Conservation (phyloP, 148 eudicot species). For the Heliamphora exappendiculata region DNA sequence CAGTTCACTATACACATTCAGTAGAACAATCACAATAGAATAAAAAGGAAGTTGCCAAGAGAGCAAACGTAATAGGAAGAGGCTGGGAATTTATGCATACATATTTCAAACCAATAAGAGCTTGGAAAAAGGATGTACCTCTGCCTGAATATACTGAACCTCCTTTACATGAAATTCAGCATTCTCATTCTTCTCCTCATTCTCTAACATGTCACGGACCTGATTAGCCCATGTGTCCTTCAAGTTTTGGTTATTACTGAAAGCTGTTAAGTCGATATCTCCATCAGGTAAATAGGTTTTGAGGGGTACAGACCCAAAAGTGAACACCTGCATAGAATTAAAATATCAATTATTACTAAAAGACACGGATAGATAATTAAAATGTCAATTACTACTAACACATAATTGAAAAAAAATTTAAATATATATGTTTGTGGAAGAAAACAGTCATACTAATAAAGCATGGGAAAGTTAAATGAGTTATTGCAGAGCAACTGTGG, state of each 20-base stretch:
- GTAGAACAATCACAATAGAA: not conserved
- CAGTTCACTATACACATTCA: not conserved
- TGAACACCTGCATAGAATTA: constrained; percentile 49
- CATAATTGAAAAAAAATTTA: no score
- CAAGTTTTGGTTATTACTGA: constrained; percentile 43
- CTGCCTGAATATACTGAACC: constrained; percentile 91
- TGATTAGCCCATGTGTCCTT: constrained; percentile 69
- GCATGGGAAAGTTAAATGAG: not conserved
- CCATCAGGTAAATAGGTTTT: constrained; percentile 96
- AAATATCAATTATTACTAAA: not conserved
- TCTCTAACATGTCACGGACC: constrained; percentile 64
- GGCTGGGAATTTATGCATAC: not conserved
- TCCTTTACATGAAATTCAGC: constrained; percentile 84
- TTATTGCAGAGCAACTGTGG: not conserved
- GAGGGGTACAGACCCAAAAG: constrained; percentile 92
- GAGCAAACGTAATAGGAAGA: not conserved
- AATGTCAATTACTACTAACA: not conserved
- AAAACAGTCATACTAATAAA: not conserved
- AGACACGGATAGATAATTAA: no score
- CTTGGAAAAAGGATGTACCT: constrained; percentile 42
- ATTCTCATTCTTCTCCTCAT: constrained; percentile 63
- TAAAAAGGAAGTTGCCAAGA: not conserved
- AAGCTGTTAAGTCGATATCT: constrained; percentile 81
- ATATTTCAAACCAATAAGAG: not conserved
- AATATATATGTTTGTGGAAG: not conserved